These are phyloP conservation scores for Phytophthora rubi DNA, from an alignment of 352 stramenopile genomes.

Conservation along the genomic window DNA sequence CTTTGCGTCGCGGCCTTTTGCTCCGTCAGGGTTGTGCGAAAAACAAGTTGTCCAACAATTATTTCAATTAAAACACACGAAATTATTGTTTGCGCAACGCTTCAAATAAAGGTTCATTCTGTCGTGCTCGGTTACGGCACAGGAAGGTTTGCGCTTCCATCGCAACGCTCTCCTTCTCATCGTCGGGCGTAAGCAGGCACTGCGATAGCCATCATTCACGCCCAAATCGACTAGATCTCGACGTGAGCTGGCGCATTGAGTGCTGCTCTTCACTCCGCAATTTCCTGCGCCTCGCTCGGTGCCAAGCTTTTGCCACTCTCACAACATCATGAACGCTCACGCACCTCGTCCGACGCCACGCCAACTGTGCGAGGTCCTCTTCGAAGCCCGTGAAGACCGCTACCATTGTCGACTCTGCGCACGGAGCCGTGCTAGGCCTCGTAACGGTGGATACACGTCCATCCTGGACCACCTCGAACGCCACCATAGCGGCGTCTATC, in stretches of 20 bases:
- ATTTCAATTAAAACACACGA: constrained; percentile 5
- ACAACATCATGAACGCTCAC: neutral
- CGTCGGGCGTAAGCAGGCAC: no score
- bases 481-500: no score
- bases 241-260: no score
- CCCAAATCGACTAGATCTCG: neutral
- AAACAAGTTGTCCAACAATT: constrained; percentile 5
- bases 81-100: neutral
- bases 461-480: neutral
- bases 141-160: neutral
- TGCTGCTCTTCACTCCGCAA: neutral
- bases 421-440: neutral
- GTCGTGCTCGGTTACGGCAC: neutral
- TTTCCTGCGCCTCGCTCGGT: neutral
- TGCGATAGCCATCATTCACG: neutral
- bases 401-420: neutral
- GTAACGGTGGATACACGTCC: neutral
- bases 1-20: no score
- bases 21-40: neutral
- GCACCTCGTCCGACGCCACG: neutral
- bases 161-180: no score
- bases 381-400: neutral
- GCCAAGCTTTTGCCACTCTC: neutral
- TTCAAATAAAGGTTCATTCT: constrained; percentile 10
- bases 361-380: neutral